These are phyloP conservation scores for Penicillium macrosclerotiorum DNA, from an alignment of 495 filamentous ascomycete species.

Conservation along the genomic window DNA sequence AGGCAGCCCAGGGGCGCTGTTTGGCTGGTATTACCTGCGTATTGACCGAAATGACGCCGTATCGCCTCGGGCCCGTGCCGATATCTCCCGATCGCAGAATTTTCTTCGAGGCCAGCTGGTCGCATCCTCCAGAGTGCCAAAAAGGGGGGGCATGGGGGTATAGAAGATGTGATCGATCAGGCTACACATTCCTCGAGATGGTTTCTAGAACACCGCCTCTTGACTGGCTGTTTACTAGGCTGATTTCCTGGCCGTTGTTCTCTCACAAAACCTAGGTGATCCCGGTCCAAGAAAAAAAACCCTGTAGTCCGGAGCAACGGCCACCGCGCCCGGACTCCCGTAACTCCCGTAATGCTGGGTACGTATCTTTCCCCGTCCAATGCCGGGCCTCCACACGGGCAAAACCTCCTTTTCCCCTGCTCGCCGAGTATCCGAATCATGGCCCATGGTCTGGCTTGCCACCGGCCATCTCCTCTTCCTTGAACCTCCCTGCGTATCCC, in stretches of 20 bases:
- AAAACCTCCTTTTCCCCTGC: conserved; percentile 27
- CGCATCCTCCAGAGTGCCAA: background rate
- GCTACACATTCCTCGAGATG: too few relatives aligned
- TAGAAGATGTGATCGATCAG: too few relatives aligned
- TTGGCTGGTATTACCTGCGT: too few relatives aligned
- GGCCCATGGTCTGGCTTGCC: conserved; percentile 8
- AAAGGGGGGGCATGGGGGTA: too few relatives aligned
- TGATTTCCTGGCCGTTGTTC: too few relatives aligned
- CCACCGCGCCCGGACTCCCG: conserved; percentile 19
- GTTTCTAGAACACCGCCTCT: too few relatives aligned
- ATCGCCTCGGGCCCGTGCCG: conserved; percentile 27
- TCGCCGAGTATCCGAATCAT: conserved; percentile 24
- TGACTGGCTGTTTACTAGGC: too few relatives aligned
- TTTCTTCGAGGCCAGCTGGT: conserved; percentile 16
- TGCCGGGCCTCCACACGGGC: conserved; percentile 25
- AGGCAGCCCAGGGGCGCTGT: conserved; percentile 16
- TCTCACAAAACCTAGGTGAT: too few relatives aligned
- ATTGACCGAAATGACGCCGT: conserved; percentile 14
- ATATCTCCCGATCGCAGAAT: conserved; percentile 46
- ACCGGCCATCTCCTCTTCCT: conserved; percentile 7
- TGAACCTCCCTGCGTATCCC: background rate
- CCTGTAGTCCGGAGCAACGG: conserved; percentile 14
- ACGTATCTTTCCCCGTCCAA: conserved; percentile 26
- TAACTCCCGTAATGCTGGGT: conserved; percentile 14
- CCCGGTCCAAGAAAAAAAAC: too few relatives aligned